phyloP scores from a whole-genome alignment of 1,139 yeast species.

The Schizosaccharomyces versatilis region DNA sequence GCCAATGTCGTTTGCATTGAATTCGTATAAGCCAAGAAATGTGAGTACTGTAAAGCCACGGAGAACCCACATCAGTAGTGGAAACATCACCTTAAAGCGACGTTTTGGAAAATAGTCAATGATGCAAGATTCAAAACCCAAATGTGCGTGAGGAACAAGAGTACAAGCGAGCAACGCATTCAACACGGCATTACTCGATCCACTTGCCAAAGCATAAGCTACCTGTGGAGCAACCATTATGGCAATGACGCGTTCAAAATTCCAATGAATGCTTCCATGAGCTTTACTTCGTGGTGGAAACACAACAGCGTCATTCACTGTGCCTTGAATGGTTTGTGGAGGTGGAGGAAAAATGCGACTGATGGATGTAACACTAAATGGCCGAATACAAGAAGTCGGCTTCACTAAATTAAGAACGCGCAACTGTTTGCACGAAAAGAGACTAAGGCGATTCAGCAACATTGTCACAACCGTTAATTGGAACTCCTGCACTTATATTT shows the following conservation, averaged over 20 bases:
- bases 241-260: slow-evolving; percentile 50
- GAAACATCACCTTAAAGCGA: slow-evolving; percentile 54
- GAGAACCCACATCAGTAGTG: slow-evolving; percentile 38
- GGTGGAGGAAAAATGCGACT: slow-evolving; percentile 19
- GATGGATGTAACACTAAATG: background rate
- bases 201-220: slow-evolving; percentile 47
- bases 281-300: slow-evolving; percentile 36
- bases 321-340: slow-evolving; percentile 34
- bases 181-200: slow-evolving; percentile 39
- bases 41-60: slow-evolving; percentile 50
- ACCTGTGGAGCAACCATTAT: slow-evolving; percentile 53
- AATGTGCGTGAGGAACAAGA: slow-evolving; percentile 50
- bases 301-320: slow-evolving; percentile 56
- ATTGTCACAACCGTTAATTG: no score
- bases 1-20: slow-evolving; percentile 62
- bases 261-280: slow-evolving; percentile 82
- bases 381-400: no score
- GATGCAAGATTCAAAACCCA: slow-evolving; percentile 70
- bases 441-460: no score
- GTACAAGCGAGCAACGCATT: slow-evolving; percentile 48
- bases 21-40: slow-evolving; percentile 53
- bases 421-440: no score
- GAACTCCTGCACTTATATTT: no score
- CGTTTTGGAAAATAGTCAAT: slow-evolving; percentile 74
- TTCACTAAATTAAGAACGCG: no score